Evolutionary conservation across 2,329 filamentous ascomycete genomes (phyloP).

Genomic region (Ophiostoma sp.): DNA sequence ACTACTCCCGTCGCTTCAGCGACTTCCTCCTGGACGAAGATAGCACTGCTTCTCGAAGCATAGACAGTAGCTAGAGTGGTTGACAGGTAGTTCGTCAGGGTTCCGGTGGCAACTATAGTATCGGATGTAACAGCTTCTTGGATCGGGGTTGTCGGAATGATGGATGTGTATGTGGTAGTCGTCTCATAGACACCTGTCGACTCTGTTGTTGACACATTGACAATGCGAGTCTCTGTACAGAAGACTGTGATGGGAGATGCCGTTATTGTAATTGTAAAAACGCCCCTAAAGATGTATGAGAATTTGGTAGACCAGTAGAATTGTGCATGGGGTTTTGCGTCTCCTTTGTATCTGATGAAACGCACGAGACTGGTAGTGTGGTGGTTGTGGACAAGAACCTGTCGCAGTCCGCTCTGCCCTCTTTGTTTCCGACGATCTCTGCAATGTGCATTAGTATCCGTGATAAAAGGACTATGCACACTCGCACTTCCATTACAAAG

Average conservation of each 20-base stretch:
- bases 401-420: slow-evolving; percentile 12
- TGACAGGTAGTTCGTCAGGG: slow-evolving; percentile 7
- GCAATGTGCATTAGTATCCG: not conserved
- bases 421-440: not conserved
- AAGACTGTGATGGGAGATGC: slow-evolving; percentile 8
- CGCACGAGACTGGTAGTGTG: not conserved
- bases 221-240: slow-evolving; percentile 5
- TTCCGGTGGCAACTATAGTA: not conserved
- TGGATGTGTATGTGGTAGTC: slow-evolving; percentile 13
- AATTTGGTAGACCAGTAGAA: no score
- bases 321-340: no score
- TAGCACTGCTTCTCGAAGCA: not conserved
- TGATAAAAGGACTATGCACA: not conserved
- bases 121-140: not conserved
- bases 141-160: slow-evolving; percentile 17
- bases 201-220: not conserved
- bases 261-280: slow-evolving; percentile 10
- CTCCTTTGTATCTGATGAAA: no score
- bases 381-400: slow-evolving; percentile 6
- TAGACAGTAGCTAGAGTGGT: slow-evolving; percentile 14
- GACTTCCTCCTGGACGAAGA: not conserved
- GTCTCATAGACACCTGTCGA: not conserved
- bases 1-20: not conserved
- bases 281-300: not conserved
- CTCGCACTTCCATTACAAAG: not conserved